Evolutionary conservation across 345 rosid species (phyloP).

Genomic region (Salix arbutifolia): DNA sequence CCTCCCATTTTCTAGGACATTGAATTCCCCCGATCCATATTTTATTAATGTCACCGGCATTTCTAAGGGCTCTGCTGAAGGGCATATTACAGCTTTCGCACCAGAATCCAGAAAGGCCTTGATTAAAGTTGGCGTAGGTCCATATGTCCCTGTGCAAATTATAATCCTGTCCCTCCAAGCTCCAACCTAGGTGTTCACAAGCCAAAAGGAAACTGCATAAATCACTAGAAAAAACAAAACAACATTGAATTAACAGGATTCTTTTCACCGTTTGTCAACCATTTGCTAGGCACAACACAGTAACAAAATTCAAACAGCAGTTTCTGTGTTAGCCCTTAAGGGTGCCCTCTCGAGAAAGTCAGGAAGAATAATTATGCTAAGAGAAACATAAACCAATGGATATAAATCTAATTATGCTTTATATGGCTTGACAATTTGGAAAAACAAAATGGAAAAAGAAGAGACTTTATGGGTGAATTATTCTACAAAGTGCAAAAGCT

Average conservation of each 20-base stretch:
- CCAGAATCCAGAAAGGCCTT: conserved; percentile 79
- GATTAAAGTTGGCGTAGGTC: conserved; percentile 57
- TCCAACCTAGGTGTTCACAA: conserved; percentile 54
- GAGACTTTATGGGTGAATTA: neutral
- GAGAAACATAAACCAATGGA: neutral
- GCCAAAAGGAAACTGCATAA: conserved; percentile 2
- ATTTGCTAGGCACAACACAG: neutral
- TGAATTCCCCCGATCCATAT: conserved; percentile 49
- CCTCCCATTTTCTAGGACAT: conserved; percentile 51
- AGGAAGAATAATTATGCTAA: neutral
- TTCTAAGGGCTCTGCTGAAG: conserved; percentile 67
- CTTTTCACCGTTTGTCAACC: neutral
- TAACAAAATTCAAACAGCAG: neutral
- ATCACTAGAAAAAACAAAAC: neutral
- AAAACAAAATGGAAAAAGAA: neutral
- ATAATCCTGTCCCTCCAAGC: conserved; percentile 98
- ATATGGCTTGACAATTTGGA: neutral
- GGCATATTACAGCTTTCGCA: conserved; percentile 79
- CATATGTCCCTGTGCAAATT: conserved; percentile 76
- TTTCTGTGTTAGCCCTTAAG: neutral
- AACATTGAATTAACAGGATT: neutral
- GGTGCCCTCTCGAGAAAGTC: neutral
- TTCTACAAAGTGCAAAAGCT: neutral
- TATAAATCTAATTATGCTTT: neutral
- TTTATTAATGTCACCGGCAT: conserved; percentile 37